phyloP scores from a whole-genome alignment of 108 stramenopile species.

The Chaetoceros muelleri region DNA sequence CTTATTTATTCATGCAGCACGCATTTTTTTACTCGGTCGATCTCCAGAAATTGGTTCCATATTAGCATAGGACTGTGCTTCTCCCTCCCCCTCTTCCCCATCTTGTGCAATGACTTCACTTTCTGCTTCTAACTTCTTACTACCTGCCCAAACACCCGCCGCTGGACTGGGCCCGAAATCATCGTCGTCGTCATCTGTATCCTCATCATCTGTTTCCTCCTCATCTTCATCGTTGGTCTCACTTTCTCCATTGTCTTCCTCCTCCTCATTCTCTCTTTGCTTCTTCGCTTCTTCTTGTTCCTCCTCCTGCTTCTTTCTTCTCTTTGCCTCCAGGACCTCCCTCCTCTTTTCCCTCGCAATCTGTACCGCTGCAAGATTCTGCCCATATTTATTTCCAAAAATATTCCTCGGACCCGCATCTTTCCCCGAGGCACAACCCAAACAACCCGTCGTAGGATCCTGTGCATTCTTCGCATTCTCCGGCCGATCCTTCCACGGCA shows the following conservation, averaged over 20 bases:
- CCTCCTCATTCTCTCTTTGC: constrained; percentile 8
- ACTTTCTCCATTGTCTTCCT: constrained; percentile 16
- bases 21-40: neutral
- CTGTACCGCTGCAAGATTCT: constrained; percentile 97
- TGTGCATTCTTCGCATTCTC: constrained; percentile 54
- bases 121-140: constrained; percentile 49
- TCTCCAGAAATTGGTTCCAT: too few species aligned
- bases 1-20: neutral
- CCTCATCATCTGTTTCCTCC: constrained; percentile 33
- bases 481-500: constrained; percentile 66
- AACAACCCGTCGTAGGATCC: constrained; percentile 93
- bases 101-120: constrained; percentile 43
- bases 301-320: constrained; percentile 3
- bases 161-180: constrained; percentile 78
- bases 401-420: constrained; percentile 90
- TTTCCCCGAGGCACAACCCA: constrained; percentile 93
- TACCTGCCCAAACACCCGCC: constrained; percentile 74
- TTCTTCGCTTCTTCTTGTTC: constrained; percentile 7
- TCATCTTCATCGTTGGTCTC: constrained; percentile 13
- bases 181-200: constrained; percentile 46
- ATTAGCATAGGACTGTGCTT: constrained; percentile 8
- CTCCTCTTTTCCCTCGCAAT: constrained; percentile 71
- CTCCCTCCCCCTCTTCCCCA: constrained; percentile 34
- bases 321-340: constrained; percentile 37
- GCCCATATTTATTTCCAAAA: constrained; percentile 99